Percentiles rank a stretch among this genome's conserved stretches.
phyloP scores from a whole-genome alignment of 768 basidiomycete species.

The Auriscalpium vulgare region DNA sequence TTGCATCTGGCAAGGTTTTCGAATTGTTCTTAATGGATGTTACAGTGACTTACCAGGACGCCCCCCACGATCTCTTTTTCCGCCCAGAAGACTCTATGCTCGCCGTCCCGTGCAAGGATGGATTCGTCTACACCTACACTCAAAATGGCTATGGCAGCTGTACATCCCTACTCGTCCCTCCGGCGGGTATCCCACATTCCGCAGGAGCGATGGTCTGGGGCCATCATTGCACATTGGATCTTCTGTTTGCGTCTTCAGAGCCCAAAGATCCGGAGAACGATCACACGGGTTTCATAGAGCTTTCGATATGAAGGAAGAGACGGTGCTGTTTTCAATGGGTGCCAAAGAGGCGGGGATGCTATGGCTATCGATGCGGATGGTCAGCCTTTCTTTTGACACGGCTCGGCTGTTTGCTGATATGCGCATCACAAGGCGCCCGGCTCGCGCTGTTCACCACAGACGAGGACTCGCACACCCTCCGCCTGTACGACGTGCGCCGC shows the following conservation, averaged over 20 bases:
- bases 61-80: not conserved
- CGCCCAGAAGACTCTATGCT: constrained; percentile 5
- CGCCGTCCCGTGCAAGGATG: constrained; percentile 9
- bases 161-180: constrained; percentile 1
- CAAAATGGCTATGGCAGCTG: not conserved
- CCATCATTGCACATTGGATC: constrained; percentile 1
- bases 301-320: constrained; percentile 7
- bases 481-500: constrained; percentile 11
- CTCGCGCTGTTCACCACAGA: constrained; percentile 9
- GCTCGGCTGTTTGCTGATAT: not conserved
- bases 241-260: constrained; percentile 14
- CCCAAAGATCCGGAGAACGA: constrained; percentile 2
- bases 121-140: constrained; percentile 2
- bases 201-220: constrained; percentile 12
- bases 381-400: not conserved
- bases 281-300: constrained; percentile 6
- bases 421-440: not conserved
- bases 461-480: not conserved
- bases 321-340: not conserved
- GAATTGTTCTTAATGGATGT: not conserved
- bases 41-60: not conserved
- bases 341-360: constrained; percentile 11
- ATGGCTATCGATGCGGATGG: constrained; percentile 12
- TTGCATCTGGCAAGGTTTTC: not conserved
- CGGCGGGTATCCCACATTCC: constrained; percentile 4